Conservation (phyloP, 192 early-diverging fungal genomes). For the Oehlia diaphana region DNA sequence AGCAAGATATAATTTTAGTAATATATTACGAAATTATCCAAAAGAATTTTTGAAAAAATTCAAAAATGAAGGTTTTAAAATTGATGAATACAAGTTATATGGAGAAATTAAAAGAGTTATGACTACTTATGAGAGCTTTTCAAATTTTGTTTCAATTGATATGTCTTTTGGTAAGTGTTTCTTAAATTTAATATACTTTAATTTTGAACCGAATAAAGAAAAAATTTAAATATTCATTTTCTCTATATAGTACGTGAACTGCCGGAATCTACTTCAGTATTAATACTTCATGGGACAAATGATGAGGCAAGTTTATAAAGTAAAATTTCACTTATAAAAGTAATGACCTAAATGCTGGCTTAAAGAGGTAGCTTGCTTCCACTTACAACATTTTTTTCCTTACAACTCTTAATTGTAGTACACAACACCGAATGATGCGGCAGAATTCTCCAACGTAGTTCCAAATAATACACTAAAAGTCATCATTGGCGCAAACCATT, state of each 20-base stretch:
- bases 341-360: no score
- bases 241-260: not conserved
- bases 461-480: constrained; percentile 37
- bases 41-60: not conserved
- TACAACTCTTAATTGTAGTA: constrained; percentile 20
- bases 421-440: constrained; percentile 36
- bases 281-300: not conserved
- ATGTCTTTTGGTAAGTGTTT: not conserved
- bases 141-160: not conserved
- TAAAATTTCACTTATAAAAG: not conserved
- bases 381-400: no score
- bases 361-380: no score
- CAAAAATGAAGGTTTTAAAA: not conserved
- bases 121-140: not conserved
- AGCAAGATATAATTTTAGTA: not conserved
- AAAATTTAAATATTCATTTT: not conserved
- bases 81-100: not conserved
- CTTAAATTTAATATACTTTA: not conserved
- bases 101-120: not conserved
- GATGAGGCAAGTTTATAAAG: not conserved
- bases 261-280: not conserved
- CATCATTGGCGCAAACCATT: constrained; percentile 37
- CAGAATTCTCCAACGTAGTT: constrained; percentile 37
- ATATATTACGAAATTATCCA: not conserved
- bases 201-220: no score